Evolutionary conservation across 2,329 filamentous ascomycete genomes (phyloP).

Genomic region (Beauveria rudraprayagi): DNA sequence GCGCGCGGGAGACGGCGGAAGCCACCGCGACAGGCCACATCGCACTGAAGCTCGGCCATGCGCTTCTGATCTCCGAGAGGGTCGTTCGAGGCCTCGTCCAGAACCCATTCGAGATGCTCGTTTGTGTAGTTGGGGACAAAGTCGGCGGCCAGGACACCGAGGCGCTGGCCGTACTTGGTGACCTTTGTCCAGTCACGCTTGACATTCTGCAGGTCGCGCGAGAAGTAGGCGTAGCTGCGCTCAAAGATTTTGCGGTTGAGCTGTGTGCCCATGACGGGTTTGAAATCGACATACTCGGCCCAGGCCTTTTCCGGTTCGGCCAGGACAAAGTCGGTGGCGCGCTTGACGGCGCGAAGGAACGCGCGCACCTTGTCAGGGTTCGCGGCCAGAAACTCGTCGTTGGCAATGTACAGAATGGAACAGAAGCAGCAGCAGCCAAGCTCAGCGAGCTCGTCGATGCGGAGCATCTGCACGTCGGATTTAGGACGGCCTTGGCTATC

Average conservation of each 20-base stretch:
- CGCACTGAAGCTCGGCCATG: slow-evolving; percentile 61
- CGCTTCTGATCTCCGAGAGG: slow-evolving; percentile 66
- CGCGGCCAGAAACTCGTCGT: slow-evolving; percentile 59
- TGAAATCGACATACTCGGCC: slow-evolving; percentile 62
- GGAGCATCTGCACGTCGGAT: slow-evolving; percentile 68
- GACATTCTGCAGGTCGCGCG: slow-evolving; percentile 66
- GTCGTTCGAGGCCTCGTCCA: slow-evolving; percentile 57
- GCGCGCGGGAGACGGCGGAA: slow-evolving; percentile 42
- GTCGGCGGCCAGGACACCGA: slow-evolving; percentile 54
- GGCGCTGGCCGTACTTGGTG: slow-evolving; percentile 65
- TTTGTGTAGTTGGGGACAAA: slow-evolving; percentile 73
- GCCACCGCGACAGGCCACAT: slow-evolving; percentile 56
- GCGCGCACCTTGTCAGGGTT: slow-evolving; percentile 58
- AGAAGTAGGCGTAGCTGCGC: slow-evolving; percentile 71
- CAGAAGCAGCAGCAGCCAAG: slow-evolving; percentile 81
- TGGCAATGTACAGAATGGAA: slow-evolving; percentile 72
- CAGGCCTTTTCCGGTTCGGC: slow-evolving; percentile 55
- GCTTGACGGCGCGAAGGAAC: slow-evolving; percentile 67
- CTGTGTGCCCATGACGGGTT: slow-evolving; percentile 58
- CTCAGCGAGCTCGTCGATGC: slow-evolving; percentile 72
- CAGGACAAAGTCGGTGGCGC: slow-evolving; percentile 65
- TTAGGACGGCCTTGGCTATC: slow-evolving; percentile 51
- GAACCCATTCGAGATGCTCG: slow-evolving; percentile 56
- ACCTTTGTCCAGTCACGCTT: slow-evolving; percentile 69
- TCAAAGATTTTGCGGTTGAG: slow-evolving; percentile 76